phyloP scores from a whole-genome alignment of 1,284 basidiomycete species.

The Sporisorium exsertum region DNA sequence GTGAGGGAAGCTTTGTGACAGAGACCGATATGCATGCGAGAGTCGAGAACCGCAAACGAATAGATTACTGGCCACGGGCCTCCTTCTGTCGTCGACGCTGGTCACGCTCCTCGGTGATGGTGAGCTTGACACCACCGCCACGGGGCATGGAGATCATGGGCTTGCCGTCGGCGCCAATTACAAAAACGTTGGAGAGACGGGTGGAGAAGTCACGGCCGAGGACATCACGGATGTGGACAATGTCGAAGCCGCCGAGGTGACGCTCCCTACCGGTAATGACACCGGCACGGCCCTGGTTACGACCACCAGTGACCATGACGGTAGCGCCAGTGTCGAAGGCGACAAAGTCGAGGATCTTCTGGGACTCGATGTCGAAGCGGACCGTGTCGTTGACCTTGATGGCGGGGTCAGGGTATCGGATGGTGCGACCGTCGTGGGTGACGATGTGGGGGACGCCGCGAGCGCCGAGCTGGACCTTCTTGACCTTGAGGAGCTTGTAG shows the following conservation, averaged over 20 bases:
- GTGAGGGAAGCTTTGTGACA: conserved; percentile 9
- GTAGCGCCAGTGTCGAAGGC: conserved; percentile 98
- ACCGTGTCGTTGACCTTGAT: conserved; percentile 98
- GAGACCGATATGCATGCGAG: conserved; percentile 15
- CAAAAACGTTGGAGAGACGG: conserved; percentile 96
- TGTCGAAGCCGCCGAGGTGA: conserved; percentile 95
- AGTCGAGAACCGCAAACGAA: conserved; percentile 1
- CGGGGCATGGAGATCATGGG: conserved; percentile 97
- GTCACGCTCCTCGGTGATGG: conserved; percentile 71
- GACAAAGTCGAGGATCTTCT: conserved; percentile 93
- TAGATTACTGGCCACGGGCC: conserved; percentile 49
- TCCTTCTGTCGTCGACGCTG: conserved; percentile 66
- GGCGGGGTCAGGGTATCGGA: conserved; percentile 96
- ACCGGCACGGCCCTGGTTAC: conserved; percentile 99
- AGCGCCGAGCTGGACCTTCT: conserved; percentile 88
- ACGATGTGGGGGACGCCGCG: conserved; percentile 96
- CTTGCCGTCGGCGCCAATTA: conserved; percentile 94
- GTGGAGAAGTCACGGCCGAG: conserved; percentile 80
- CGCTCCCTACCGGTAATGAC: conserved; percentile 95
- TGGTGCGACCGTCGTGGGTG: conserved; percentile 99
- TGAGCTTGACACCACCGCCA: conserved; percentile 95
- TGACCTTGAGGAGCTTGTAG: conserved; percentile 99
- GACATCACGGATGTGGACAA: conserved; percentile 88
- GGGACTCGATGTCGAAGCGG: conserved; percentile 94
- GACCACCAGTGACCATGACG: conserved; percentile 97